Evolutionary conservation across 2,329 filamentous ascomycete genomes (phyloP), one percentile per base, ranked within the genome.

Genomic region (Hypoxylon sp.): DNA sequence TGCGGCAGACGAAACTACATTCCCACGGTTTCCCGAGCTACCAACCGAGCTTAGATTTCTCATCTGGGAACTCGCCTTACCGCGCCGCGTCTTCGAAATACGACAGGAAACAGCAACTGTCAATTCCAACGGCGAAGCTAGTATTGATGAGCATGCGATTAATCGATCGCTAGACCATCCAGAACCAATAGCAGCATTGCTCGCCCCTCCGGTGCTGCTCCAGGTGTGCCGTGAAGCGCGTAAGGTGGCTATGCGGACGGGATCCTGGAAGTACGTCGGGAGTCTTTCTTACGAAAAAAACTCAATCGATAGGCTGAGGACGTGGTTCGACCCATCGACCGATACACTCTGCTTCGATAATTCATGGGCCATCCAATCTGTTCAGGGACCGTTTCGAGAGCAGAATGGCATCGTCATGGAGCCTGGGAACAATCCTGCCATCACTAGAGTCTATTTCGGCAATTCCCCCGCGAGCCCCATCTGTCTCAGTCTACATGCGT

Each of bases 301-400:
- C 28, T 24, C 30, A 4, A 62, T 65, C 11, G 51, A 59, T 15
- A 57, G 59, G 49, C 39, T 61, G 34, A 30, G 13, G 24, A 68
- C 65, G 4, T 68, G 65, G 65, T 68, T 68, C 56, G 59, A 68
- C 20, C 50, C 65, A 17, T 53, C 56, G 4, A 63, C 50, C 3
- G 65, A 68, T 24, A 68, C 57, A 3, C 65, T 68, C 19, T 68
- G 65, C 28, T 68, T 68, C 56, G 65, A 68, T 39, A 59, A 68
- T n/a, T 53, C 62, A 7, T 26, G 24, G 24, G 54, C 34, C 13
- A 19, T 52, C 11, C 59, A 57, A 26, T 37, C 41, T 17, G 17
- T 56, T 15, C 4, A 54, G n/a, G 32, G 30, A 1, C 48, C 19
- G 19, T 4, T 50, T 10, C 60, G 28, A 6, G 59, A 61, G 28